phyloP scores from a whole-genome alignment of 2,329 filamentous ascomycete species.

The Sarocladium brachiariae region DNA sequence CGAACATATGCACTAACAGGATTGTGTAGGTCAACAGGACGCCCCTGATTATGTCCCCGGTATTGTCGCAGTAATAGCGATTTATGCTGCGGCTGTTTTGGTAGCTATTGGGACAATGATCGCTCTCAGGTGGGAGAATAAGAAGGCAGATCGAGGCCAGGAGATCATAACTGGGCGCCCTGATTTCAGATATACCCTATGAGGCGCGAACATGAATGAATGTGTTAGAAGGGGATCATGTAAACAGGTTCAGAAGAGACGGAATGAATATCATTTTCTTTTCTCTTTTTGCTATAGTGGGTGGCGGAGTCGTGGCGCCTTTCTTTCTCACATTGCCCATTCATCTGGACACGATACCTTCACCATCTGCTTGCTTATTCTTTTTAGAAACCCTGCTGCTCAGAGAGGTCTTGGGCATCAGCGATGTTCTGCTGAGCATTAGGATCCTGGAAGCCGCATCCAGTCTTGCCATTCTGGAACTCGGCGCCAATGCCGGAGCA shows the following conservation, averaged over 20 bases:
- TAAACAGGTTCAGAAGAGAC: too few relatives aligned
- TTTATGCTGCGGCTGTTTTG: slow-evolving; percentile 4
- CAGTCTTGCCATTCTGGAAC: slow-evolving; percentile 21
- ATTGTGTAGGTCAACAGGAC: slow-evolving; percentile 13
- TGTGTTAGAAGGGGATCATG: too few relatives aligned
- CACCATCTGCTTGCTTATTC: too few relatives aligned
- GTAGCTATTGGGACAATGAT: slow-evolving; percentile 7
- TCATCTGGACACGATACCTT: too few relatives aligned
- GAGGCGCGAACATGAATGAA: too few relatives aligned
- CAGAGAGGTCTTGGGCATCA: slow-evolving; percentile 1
- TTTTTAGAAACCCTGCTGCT: slow-evolving; percentile 4
- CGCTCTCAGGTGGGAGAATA: slow-evolving; percentile 10
- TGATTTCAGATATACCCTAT: slow-evolving; percentile 12
- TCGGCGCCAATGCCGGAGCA: slow-evolving; percentile 20
- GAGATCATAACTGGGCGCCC: slow-evolving; percentile 5
- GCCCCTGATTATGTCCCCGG: slow-evolving; percentile 13
- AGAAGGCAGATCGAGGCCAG: slow-evolving; percentile 10
- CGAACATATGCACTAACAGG: neutral
- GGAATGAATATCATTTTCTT: neutral
- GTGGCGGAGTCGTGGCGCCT: too few relatives aligned
- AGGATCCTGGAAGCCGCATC: slow-evolving; percentile 17
- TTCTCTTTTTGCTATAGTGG: too few relatives aligned
- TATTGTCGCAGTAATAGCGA: slow-evolving; percentile 10
- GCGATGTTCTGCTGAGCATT: slow-evolving; percentile 9
- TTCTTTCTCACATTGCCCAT: too few relatives aligned